A percentile compares a stretch with the other conserved stretches of the same genome.
These are phyloP conservation scores for Hypoxylon crocopeplum DNA, from an alignment of 495 filamentous ascomycete species.

Conservation along the genomic window DNA sequence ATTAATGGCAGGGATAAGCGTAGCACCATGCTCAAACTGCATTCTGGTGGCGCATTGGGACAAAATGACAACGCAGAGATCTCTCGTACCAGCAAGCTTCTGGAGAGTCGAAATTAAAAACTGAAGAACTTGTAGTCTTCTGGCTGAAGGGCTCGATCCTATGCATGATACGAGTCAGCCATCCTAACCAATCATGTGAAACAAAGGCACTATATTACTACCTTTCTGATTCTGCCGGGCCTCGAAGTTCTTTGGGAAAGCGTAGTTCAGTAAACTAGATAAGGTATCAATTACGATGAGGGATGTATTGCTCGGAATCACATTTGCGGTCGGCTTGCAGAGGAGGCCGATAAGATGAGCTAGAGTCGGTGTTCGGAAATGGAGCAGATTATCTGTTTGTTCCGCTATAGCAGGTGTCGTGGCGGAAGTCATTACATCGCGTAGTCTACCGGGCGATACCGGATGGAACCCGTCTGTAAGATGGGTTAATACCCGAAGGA, in stretches of 20 bases:
- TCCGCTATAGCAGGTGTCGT: conserved; percentile 6
- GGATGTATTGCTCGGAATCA: conserved; percentile 64
- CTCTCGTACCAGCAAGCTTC: conserved; percentile 71
- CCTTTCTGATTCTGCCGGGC: conserved; percentile 38
- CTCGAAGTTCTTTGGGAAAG: conserved; percentile 63
- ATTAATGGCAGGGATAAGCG: conserved; percentile 75
- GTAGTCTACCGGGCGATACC: conserved; percentile 30
- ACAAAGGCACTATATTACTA: conserved; percentile 2
- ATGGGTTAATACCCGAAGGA: conserved; percentile 11
- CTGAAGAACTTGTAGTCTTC: conserved; percentile 53
- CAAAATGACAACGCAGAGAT: conserved; percentile 71
- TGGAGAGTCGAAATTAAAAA: conserved; percentile 59
- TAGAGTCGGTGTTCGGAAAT: conserved; percentile 59
- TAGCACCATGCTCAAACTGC: conserved; percentile 61
- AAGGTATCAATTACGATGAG: conserved; percentile 81
- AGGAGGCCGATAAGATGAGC: conserved; percentile 81
- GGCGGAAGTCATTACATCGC: conserved; percentile 27
- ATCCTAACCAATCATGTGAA: background rate
- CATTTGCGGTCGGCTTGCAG: conserved; percentile 62
- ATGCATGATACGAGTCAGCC: conserved; percentile 22
- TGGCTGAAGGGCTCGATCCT: conserved; percentile 45
- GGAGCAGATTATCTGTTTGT: conserved; percentile 38
- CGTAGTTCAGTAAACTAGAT: conserved; percentile 73
- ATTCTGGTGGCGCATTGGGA: conserved; percentile 77
- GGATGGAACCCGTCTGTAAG: conserved; percentile 33